Evolutionary conservation across 225 moss, liverwort and hornwort species (phyloP).

Genomic region (Ulota crispa): DNA sequence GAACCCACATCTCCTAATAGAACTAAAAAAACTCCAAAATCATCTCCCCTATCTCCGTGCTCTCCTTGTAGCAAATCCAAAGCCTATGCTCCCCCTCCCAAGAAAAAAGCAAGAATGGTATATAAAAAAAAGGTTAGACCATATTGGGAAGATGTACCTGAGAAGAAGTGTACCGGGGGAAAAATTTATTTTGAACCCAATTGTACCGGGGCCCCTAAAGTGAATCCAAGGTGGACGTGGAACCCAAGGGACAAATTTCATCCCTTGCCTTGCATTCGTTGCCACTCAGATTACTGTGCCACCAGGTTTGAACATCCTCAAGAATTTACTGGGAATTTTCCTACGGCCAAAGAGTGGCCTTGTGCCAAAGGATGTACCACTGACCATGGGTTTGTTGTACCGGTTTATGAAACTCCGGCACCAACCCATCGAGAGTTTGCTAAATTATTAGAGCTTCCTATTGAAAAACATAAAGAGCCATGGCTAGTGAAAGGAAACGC

Average conservation of each 20-base stretch:
- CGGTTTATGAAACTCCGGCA: background rate
- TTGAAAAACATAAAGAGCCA: background rate
- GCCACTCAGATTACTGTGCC: constrained; percentile 8
- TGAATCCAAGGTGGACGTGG: constrained; percentile 5
- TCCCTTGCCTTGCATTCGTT: constrained; percentile 4
- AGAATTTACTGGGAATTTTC: background rate
- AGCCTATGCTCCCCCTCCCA: background rate
- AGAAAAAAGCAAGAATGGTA: background rate
- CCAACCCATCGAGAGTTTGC: constrained; percentile 2
- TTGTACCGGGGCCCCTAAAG: background rate
- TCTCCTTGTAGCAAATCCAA: constrained; percentile 1
- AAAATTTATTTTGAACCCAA: background rate
- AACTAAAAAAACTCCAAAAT: background rate
- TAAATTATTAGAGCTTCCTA: background rate
- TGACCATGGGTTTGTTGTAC: background rate
- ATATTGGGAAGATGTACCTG: background rate
- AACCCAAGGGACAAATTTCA: constrained; percentile 14
- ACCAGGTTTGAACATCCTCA: constrained; percentile 21
- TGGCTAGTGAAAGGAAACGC: background rate
- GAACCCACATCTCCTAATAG: background rate
- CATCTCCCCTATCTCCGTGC: background rate
- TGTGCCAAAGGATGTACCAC: constrained; percentile 4
- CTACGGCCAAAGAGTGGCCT: background rate
- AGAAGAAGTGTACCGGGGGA: background rate
- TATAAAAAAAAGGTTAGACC: background rate